These are phyloP conservation scores for Nemania diffusa DNA, from an alignment of 2,329 filamentous ascomycete genomes.

Conservation along the genomic window DNA sequence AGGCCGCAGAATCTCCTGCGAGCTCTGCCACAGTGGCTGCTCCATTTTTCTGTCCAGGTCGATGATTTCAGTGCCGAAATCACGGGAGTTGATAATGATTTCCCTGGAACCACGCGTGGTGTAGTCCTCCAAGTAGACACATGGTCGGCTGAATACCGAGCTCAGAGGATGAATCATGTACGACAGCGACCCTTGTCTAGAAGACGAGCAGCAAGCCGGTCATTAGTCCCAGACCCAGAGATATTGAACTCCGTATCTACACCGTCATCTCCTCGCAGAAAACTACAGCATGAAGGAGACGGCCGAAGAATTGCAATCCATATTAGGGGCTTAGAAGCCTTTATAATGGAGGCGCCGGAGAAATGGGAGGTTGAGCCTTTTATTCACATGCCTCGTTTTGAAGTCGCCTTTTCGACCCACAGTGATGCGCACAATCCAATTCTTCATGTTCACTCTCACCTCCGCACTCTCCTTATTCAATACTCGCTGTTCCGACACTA, in stretches of 20 bases:
- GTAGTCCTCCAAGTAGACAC: constrained; percentile 87
- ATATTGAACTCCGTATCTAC: constrained; percentile 62
- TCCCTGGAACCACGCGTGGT: constrained; percentile 84
- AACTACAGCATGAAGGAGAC: constrained; percentile 69
- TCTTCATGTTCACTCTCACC: constrained; percentile 84
- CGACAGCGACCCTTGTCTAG: constrained; percentile 67
- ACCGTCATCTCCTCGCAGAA: constrained; percentile 63
- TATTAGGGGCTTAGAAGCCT: constrained; percentile 84
- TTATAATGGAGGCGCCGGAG: constrained; percentile 88
- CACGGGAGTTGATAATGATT: constrained; percentile 84
- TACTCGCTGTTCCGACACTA: constrained; percentile 97
- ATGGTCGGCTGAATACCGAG: constrained; percentile 89
- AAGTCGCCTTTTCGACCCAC: constrained; percentile 83
- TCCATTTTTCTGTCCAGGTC: constrained; percentile 85
- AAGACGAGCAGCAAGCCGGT: constrained; percentile 79
- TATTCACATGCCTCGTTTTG: constrained; percentile 84
- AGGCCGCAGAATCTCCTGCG: constrained; percentile 77
- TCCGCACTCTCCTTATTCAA: constrained; percentile 81
- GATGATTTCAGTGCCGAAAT: constrained; percentile 91
- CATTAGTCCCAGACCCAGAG: constrained; percentile 76
- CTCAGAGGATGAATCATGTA: constrained; percentile 76
- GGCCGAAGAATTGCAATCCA: constrained; percentile 85
- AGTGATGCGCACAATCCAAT: constrained; percentile 89
- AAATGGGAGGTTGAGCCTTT: constrained; percentile 88
- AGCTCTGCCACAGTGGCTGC: constrained; percentile 82